Conservation (phyloP, 257 asterid species). For the Solanum chmielewskii region DNA sequence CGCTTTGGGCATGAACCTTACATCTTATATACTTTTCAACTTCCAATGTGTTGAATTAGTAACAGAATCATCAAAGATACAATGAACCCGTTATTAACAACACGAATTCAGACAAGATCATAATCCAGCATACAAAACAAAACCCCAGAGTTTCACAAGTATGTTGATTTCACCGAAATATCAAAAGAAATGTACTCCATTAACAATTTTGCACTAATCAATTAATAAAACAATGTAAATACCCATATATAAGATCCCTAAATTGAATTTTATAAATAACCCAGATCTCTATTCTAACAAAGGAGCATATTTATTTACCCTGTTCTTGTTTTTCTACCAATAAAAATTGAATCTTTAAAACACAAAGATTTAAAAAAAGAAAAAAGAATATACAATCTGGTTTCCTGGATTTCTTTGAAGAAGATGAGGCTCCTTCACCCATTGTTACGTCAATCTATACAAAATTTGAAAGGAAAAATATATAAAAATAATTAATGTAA, state of each 20-base stretch:
- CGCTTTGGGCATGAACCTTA: not conserved
- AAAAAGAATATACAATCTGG: conserved; percentile 17
- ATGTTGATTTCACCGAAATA: not conserved
- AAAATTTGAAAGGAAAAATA: not conserved
- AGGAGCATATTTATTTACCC: not conserved
- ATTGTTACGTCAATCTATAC: not conserved
- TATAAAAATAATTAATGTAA: not conserved
- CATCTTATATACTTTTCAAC: not conserved
- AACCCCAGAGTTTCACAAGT: not conserved
- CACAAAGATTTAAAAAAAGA: not conserved
- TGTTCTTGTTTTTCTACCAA: not conserved
- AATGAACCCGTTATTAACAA: not conserved
- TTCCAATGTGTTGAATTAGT: not conserved
- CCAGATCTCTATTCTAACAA: not conserved
- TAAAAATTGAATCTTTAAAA: not conserved
- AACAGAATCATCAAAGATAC: not conserved
- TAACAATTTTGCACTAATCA: not conserved
- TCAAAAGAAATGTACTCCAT: not conserved
- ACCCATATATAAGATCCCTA: not conserved
- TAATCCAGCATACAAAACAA: not conserved
- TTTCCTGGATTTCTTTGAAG: conserved; percentile 17
- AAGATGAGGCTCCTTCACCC: conserved; percentile 20
- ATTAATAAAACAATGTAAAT: not conserved
- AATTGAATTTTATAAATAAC: not conserved
- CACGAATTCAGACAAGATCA: not conserved